These are phyloP conservation scores for Salvia splendens DNA, from an alignment of 257 asterid species.

Conservation along the genomic window DNA sequence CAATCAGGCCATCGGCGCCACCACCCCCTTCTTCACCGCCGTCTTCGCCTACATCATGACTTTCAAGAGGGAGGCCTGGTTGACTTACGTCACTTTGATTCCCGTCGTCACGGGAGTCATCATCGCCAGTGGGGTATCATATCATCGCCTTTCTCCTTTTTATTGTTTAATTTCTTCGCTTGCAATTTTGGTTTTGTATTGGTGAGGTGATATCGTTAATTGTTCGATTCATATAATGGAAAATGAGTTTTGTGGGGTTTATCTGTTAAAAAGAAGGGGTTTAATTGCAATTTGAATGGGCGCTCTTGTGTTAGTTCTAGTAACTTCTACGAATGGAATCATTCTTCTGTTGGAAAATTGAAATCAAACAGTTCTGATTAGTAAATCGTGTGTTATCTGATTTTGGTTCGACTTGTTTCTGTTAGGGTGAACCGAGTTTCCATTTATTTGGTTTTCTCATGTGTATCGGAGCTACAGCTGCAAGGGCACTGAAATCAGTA, in stretches of 20 bases:
- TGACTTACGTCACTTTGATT: slow-evolving; percentile 67
- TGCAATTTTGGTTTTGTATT: slow-evolving; percentile 9
- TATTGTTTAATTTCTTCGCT: slow-evolving; percentile 6
- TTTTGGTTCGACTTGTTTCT: slow-evolving; percentile 19
- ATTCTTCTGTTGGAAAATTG: not conserved
- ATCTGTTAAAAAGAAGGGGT: not conserved
- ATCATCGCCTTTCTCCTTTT: slow-evolving; percentile 24
- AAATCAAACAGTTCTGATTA: slow-evolving; percentile 5
- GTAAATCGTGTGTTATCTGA: slow-evolving; percentile 31
- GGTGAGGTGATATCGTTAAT: not conserved
- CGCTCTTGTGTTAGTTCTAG: slow-evolving; percentile 18
- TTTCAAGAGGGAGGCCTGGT: slow-evolving; percentile 74
- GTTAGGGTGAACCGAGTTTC: slow-evolving; percentile 91
- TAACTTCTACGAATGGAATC: not conserved
- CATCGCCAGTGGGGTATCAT: slow-evolving; percentile 77
- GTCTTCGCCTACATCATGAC: slow-evolving; percentile 78
- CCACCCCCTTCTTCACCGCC: slow-evolving; percentile 87
- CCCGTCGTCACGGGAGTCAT: slow-evolving; percentile 81
- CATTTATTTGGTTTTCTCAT: slow-evolving; percentile 83
- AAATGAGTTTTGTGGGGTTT: slow-evolving; percentile 8
- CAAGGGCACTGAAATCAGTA: slow-evolving; percentile 45
- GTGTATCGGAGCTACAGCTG: slow-evolving; percentile 91
- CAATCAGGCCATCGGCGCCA: slow-evolving; percentile 89
- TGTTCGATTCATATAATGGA: slow-evolving; percentile 12
- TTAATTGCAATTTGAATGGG: not conserved